Base-by-base conservation (phyloP, 495 filamentous ascomycete species). In the Podospora australis region DNA sequence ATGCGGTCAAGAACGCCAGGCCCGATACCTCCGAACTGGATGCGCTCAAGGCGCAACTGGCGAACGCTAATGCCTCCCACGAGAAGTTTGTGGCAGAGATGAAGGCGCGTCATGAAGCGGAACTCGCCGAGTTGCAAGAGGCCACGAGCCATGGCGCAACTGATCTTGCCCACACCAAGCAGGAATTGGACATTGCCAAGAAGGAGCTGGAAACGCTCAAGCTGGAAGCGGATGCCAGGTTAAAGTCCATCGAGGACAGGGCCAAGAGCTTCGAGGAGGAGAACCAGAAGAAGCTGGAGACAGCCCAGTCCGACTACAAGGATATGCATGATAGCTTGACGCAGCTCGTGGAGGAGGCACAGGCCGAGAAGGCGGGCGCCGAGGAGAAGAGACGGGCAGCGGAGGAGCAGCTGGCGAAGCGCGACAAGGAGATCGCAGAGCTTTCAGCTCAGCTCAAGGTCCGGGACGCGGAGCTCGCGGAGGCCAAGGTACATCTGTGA, bases 311-410 rank as follows among this genome's bases (percentile, higher is more conserved):
- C 20, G 77, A 80, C 54, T 78, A 76, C 59, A 71, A 74, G 54
- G 72, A 75, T 48, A 72, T 78, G 71, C 73, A 80, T 47, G 73
- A 78, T 19, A 76, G 70, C 46, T 60, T 78, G 63, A 70, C 68
- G 7, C 53, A 65, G 51, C 59, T 75, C 39, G 66, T 72, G 5
- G 71, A 75, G 52, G 74, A 77, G 58, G 73, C 72, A 45, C 64
- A 72, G 47, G 68, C 55, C 42, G 66, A 70, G 57, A 59, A 67
- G 34, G 60, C 59, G 16, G 56, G 56, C 9, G 46, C 45, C 7
- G 62, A 63, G 44, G 65, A 66, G 49, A 65, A 69, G 57, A 53
- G 62, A 4, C 24, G 40, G 19, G 39, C 16, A 6, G 16, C 39
- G 38, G 53, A 55, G 44, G 22, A 44, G 48, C 44, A 21, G 10